Base-by-base conservation (phyloP, 1,139 yeast genomes). In the Spencermartinsiella ligniputridi region DNA sequence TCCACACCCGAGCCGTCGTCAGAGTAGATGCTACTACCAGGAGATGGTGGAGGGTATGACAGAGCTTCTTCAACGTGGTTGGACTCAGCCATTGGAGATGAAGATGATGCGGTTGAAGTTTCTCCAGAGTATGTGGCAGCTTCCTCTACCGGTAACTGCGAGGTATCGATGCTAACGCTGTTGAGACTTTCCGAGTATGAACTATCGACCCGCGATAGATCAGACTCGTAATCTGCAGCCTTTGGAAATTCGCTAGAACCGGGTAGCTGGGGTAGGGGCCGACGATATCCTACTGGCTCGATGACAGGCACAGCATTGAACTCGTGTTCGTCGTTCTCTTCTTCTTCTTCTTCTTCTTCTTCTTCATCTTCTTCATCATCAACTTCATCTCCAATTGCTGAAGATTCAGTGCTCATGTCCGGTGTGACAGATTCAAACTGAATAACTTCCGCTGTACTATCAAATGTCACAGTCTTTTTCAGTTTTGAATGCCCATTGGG, bases 381-480 rank as follows among this genome's bases (percentile, higher is more conserved):
- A 15, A 55, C 60, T 8, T 43, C 30, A 9, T 46, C 39, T 9
- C 45, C 50, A 9, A 46, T 38, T 15, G 47, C 39, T 5, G 47
- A 44, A 6, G 56, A 47, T 4, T 61, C 59, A 29, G 65, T 66
- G 3, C 68, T 61, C 39, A 63, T 34, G 17, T 71, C 73, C 1
- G 72, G 71, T 1, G 71, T 67, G 22, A 56, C 51, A 19, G 66
- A 59, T 36, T 70, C 73, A 52, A 70, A 73, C 48, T 71, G 72
- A 35, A 73, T 61, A 9, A 72, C 66, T 51, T 72, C 64, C 39
- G 64, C 67, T 2, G 62, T 54, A 29, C 56, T 53, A 49, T 64
- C 66, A 43, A 65, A 65, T 2, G 62, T 63, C 20, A 65, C 69
- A 11, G 57, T 55, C 47, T 65, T 65, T 45, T 57, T 59, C 17